Evolutionary conservation across 192 early-diverging fungal genomes (phyloP), one percentile per base, ranked within the genome.

Genomic region (Coemansia furcata): DNA sequence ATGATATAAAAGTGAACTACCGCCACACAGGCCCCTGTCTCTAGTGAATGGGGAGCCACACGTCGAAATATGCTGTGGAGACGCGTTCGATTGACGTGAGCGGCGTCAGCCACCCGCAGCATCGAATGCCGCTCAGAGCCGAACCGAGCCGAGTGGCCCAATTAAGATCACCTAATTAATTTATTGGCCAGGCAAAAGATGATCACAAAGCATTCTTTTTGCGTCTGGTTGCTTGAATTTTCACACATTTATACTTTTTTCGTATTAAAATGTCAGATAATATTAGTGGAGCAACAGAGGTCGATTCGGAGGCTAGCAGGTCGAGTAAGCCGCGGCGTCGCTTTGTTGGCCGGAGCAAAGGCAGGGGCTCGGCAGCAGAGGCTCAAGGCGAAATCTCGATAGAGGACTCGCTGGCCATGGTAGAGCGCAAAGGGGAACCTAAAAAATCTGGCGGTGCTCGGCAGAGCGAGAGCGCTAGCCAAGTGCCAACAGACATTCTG

Each of bases 401-500:
- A 36, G 78, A 80, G 35, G 78, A 80, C 60, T 75, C 78, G 36
- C 59, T 80, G 10, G 78, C 78, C 37, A 36, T 80, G 49, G 72
- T 67, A 43, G 70, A 68, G 33, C 62, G 49, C 21, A 61, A 66
- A 19, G 23, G 40, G 12, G 40, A 38, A 4, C 29, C 15, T 19
- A 35, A 37, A 32, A 57, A 35, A 37, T 26, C 50, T 15, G 19
- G 60, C 32, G 40, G 50, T 30, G 8, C 50, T 58, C 30, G 69
- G 0, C 36, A 59, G 43, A 61, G 65, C 49, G 72, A 65, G 50
- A 80, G 63, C 57, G 78, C 78, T 29, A 92, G 92, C 71, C 92
- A 93, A 60, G 86, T 98, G 44, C 95, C 97, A 5, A 85, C 89
- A 7, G 89, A 91, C 19, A 96, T 99, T 42, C 78, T 95, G 17